These are phyloP conservation scores for Cyberlindnera petersonii DNA, from an alignment of 805 yeast species.

Conservation along the genomic window DNA sequence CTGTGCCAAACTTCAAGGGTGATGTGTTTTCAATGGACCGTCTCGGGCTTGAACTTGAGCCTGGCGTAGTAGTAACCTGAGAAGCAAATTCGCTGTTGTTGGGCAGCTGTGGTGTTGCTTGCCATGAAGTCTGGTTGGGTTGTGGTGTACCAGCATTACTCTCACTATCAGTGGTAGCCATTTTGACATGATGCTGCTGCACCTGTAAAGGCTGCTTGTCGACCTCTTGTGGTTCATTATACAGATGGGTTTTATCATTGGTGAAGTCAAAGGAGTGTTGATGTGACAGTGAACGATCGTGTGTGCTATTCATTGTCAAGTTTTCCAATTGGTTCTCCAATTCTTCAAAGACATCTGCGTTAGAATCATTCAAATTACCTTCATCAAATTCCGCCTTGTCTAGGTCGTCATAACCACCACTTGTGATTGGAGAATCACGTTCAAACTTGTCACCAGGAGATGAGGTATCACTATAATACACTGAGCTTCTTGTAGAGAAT, in stretches of 20 bases:
- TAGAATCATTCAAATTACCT: constrained; percentile 3
- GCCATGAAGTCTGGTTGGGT: not conserved
- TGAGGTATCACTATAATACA: constrained; percentile 7
- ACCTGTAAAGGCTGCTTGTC: constrained; percentile 8
- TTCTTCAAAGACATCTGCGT: constrained; percentile 17
- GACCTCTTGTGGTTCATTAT: not conserved
- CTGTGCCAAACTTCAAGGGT: not conserved
- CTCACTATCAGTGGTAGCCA: constrained; percentile 14
- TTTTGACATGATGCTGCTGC: constrained; percentile 17
- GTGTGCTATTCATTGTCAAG: constrained; percentile 15
- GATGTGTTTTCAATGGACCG: not conserved
- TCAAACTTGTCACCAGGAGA: constrained; percentile 5
- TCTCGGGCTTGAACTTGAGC: not conserved
- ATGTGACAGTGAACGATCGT: constrained; percentile 1
- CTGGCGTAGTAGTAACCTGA: not conserved
- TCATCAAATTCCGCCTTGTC: not conserved
- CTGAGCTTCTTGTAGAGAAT: constrained; percentile 12
- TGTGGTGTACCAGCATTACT: constrained; percentile 2
- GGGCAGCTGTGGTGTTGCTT: not conserved
- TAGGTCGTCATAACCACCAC: not conserved
- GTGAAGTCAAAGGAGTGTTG: constrained; percentile 11
- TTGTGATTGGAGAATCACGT: constrained; percentile 4
- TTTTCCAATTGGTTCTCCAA: constrained; percentile 19
- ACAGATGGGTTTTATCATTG: constrained; percentile 1
- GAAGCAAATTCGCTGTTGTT: no score